These are phyloP conservation scores for Sordaria brevicollis DNA, from an alignment of 495 filamentous ascomycete species.

Conservation along the genomic window DNA sequence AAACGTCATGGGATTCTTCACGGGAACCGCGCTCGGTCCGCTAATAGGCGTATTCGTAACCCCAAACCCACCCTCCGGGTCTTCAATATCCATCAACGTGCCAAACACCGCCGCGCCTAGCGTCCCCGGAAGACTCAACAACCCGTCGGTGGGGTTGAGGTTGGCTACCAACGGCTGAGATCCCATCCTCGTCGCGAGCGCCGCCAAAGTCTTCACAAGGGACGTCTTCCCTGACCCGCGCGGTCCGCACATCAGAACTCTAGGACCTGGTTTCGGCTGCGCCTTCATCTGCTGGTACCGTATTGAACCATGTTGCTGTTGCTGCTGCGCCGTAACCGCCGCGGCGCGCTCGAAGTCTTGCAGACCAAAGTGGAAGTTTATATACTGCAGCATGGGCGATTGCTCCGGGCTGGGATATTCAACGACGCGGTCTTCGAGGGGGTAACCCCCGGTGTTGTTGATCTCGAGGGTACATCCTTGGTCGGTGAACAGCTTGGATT, in stretches of 20 bases:
- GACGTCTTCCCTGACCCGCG: constrained; percentile 79
- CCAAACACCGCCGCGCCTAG: constrained; percentile 75
- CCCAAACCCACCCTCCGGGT: constrained; percentile 73
- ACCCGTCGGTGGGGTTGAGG: constrained; percentile 73
- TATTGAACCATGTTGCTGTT: neutral
- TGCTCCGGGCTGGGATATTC: constrained; percentile 70
- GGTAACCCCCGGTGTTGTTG: constrained; percentile 28
- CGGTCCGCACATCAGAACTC: constrained; percentile 77
- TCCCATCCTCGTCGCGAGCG: constrained; percentile 68
- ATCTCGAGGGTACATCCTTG: constrained; percentile 80
- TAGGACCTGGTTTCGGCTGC: constrained; percentile 44
- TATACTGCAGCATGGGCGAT: constrained; percentile 70
- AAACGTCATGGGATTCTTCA: constrained; percentile 89
- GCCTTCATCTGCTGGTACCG: neutral
- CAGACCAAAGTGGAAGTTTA: constrained; percentile 81
- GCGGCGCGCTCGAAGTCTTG: constrained; percentile 49
- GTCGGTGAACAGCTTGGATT: constrained; percentile 84
- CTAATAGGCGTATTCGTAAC: constrained; percentile 76
- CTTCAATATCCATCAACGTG: constrained; percentile 67
- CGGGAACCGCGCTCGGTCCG: constrained; percentile 75
- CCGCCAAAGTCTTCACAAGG: constrained; percentile 68
- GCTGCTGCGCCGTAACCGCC: constrained; percentile 20
- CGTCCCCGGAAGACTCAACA: constrained; percentile 77
- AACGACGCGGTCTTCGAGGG: constrained; percentile 29
- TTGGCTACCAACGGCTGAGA: constrained; percentile 77